Base-by-base conservation (phyloP, 176 grass and related monocot genomes). In the Areca catechu region DNA sequence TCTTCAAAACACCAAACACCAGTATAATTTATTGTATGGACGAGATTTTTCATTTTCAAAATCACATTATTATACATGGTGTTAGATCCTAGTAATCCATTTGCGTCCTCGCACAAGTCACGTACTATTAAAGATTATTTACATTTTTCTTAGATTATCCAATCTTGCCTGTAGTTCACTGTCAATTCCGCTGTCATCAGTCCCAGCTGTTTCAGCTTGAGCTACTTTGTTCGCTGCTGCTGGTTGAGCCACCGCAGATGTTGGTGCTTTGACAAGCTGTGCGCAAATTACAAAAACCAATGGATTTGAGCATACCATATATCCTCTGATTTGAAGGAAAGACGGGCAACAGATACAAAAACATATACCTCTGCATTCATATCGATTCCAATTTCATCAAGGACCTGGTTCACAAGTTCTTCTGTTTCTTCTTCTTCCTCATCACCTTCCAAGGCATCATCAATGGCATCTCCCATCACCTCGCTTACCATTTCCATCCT, bases 401-500 rank as follows among this genome's bases (percentile, higher is more conserved):
- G 62, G 62, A 65, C 48, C 20, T 65, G 62, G 24, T 25, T 65
- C 47, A 65, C 62, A 24, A 65, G 49, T 27, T 65, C 62, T 65
- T 65, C 62, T 24, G 62, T 65, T 65, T 65, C 62, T 65, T 50
- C 62, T 20, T 65, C 62, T 51, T 65, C 62, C 47, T 22, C 48
- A 14, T 65, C 62, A 10, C 62, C 62, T 27, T 65, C 62, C 20
- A 65, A 51, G 62, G 62, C 62, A 65, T 65, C 62, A 65, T 65
- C 62, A 50, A 65, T 65, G 6, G 62, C 62, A 19, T 65, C 62
- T 18, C 48, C 62, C 62, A 65, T 65, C n/a, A 51, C 62, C 47
- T 65, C 62, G 27, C 62, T 65, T 20, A 65, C 62, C 62, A 65
- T 65, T 65, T 65, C 62, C 62, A 65, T 65, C 47, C 24, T 65